A percentile compares a stretch with the other conserved stretches of the same genome.
These are phyloP conservation scores for Cytospora chrysosperma DNA, from an alignment of 2,329 filamentous ascomycete genomes.

Conservation along the genomic window DNA sequence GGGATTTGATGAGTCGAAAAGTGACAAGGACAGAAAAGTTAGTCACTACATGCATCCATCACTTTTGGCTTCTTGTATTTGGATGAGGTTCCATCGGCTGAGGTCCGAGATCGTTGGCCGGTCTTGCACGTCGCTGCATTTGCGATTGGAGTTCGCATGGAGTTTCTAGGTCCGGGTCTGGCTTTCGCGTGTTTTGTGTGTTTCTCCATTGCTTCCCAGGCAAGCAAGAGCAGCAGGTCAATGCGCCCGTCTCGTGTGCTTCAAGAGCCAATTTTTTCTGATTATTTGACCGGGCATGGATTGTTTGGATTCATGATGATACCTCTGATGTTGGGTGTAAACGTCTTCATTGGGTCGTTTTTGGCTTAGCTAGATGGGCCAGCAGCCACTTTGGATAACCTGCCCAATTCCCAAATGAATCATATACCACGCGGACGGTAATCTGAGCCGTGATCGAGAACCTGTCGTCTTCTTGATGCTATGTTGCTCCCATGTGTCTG, in stretches of 20 bases:
- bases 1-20: background rate
- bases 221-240: background rate
- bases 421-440: background rate
- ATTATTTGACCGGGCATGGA: conserved; percentile 5
- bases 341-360: background rate
- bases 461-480: background rate
- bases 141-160: background rate
- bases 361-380: background rate
- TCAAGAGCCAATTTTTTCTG: background rate
- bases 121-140: background rate
- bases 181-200: background rate
- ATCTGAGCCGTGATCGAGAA: background rate
- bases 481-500: too few species aligned
- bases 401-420: background rate
- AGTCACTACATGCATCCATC: conserved; percentile 1
- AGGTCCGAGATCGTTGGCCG: background rate
- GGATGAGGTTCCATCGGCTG: background rate
- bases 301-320: conserved; percentile 15
- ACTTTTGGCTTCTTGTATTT: conserved; percentile 3
- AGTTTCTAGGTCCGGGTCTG: background rate
- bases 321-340: conserved; percentile 7
- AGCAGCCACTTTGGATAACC: conserved; percentile 4
- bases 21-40: background rate
- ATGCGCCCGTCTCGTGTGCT: background rate
- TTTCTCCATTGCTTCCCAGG: background rate